A percentile compares a stretch with the other conserved stretches of the same genome.
Conservation (phyloP, 495 filamentous ascomycete species). For the Neurospora hispaniola region DNA sequence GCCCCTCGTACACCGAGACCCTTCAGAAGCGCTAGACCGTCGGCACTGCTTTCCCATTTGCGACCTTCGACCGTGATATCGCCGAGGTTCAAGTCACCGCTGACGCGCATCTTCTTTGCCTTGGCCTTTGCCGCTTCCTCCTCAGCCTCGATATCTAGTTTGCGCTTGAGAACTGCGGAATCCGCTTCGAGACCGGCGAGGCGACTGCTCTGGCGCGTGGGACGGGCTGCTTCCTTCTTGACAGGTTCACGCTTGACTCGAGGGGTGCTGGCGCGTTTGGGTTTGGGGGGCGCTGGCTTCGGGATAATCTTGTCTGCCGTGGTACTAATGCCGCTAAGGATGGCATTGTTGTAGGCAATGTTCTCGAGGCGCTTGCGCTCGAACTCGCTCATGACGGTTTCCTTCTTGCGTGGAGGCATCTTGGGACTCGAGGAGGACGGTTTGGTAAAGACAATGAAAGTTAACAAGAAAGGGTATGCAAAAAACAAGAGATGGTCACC, state of each 20-base stretch:
- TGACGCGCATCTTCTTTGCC: slow-evolving; percentile 61
- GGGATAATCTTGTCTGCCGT: slow-evolving; percentile 27
- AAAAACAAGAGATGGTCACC: neutral
- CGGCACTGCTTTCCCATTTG: slow-evolving; percentile 39
- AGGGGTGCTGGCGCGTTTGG: slow-evolving; percentile 13
- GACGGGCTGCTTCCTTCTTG: slow-evolving; percentile 17
- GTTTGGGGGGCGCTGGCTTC: slow-evolving; percentile 18
- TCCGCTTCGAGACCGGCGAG: slow-evolving; percentile 43
- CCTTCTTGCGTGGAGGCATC: slow-evolving; percentile 18
- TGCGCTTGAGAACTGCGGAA: slow-evolving; percentile 66
- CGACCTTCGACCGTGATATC: slow-evolving; percentile 74
- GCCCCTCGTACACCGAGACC: slow-evolving; percentile 49
- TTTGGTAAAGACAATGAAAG: neutral
- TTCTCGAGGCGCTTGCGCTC: slow-evolving; percentile 45
- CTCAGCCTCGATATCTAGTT: slow-evolving; percentile 62
- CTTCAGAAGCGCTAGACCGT: slow-evolving; percentile 30
- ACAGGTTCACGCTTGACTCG: slow-evolving; percentile 20
- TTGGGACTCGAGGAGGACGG: neutral
- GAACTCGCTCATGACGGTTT: slow-evolving; percentile 38
- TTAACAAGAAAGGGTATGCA: neutral
- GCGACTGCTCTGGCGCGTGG: slow-evolving; percentile 42
- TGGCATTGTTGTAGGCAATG: slow-evolving; percentile 42
- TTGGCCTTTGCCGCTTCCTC: slow-evolving; percentile 48
- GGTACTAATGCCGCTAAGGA: slow-evolving; percentile 33
- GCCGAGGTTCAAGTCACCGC: slow-evolving; percentile 59